Base-by-base conservation (phyloP, 2,329 filamentous ascomycete species). In the Metarhizium anisopliae region DNA sequence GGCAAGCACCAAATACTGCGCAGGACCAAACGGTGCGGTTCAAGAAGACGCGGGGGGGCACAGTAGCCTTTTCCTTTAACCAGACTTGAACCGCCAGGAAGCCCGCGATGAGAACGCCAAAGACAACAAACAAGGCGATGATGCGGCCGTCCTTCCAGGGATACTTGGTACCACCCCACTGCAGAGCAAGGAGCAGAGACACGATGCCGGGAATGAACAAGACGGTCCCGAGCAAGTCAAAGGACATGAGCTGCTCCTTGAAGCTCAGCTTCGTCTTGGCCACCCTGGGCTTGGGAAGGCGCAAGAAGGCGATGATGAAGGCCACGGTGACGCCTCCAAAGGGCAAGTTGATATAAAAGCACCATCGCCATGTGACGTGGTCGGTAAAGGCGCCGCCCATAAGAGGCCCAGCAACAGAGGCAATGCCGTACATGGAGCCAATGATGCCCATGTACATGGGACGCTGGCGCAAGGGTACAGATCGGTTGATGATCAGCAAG, bases 181-280 rank as follows among this genome's bases (percentile, higher is more conserved):
- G 76, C 6, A 81, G 66, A n/a, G 77, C 77, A 0, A 81, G 67
- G 0, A 80, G 62, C 18, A 79, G 67, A 58, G 74, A 79, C 20
- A 78, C 64, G 7, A 78, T 68, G 14, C 72, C 63, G 0, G 67
- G 67, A 61, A 68, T 55, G 35, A 71, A 68, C 4, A 71, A 60
- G 14, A 58, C 55, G 3, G 65, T 67, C 10, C 69, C 69, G 6
- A 70, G 57, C 18, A 66, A 59, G 61, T 58, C 56, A 25, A 58
- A 54, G 2, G 54, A 56, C 32, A 2, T 35, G 4, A 58, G 16
- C 52, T 56, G 54, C 50, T 56, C 47, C 54, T 16, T 11, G 20
- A 49, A 29, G 6, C 35, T 40, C 45, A 42, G 29, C 58, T 35
- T 59, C 64, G 35, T 66, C 32, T 49, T 50, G 47, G 60, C 57